A percentile compares a stretch with the other conserved stretches of the same genome.
Conservation (phyloP, 2,329 filamentous ascomycete genomes). For the Corniculantispora saksenae region DNA sequence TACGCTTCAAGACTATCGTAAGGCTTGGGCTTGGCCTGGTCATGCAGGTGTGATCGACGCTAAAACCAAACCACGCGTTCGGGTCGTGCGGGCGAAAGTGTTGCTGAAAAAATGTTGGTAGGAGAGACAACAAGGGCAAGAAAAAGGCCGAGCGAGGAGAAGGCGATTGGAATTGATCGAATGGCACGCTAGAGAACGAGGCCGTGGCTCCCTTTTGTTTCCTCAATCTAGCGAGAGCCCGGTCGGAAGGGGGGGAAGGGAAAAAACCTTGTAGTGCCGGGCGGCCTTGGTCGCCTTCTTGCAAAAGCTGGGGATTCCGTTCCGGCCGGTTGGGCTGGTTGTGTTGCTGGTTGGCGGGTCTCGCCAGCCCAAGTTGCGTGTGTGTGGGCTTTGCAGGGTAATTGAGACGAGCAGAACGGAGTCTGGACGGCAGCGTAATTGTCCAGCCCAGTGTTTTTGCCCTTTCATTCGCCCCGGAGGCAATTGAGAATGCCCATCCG, state of each 20-base stretch:
- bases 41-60: conserved; percentile 20
- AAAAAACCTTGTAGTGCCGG: conserved; percentile 14
- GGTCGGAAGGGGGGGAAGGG: conserved; percentile 8
- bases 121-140: conserved; percentile 15
- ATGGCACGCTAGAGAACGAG: conserved; percentile 15
- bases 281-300: conserved; percentile 3
- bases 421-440: neutral
- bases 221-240: neutral
- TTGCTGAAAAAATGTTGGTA: conserved; percentile 17
- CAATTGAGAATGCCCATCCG: neutral
- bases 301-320: conserved; percentile 14
- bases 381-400: neutral
- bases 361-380: neutral
- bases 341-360: conserved; percentile 12
- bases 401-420: neutral
- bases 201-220: conserved; percentile 11
- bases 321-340: conserved; percentile 8
- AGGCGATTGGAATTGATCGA: conserved; percentile 16
- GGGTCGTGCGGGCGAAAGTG: conserved; percentile 13
- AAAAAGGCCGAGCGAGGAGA: conserved; percentile 20
- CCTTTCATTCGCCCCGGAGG: neutral
- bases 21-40: conserved; percentile 6
- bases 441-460: neutral
- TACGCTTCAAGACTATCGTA: conserved; percentile 2
- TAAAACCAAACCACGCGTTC: conserved; percentile 18